A percentile compares a stretch with the other conserved stretches of the same genome.
Evolutionary conservation across 2,329 filamentous ascomycete species (phyloP).

Genomic region (Ampelomyces quisqualis): DNA sequence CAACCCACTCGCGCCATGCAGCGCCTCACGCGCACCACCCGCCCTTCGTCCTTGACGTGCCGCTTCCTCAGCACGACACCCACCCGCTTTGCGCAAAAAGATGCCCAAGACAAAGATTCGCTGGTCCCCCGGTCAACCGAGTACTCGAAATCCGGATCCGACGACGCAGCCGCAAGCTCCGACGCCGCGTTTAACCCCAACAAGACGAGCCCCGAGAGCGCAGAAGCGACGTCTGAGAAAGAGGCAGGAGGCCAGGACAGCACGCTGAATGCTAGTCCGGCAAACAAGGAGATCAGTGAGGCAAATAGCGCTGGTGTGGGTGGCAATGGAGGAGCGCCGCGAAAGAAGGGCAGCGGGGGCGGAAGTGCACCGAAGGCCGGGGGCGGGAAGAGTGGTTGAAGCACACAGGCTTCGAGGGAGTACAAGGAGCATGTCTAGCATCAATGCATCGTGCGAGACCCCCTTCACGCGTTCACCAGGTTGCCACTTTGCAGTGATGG

Average conservation of each 20-base stretch:
- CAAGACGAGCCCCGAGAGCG: slow-evolving; percentile 66
- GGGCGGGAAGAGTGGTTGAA: slow-evolving; percentile 3
- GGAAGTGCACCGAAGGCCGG: slow-evolving; percentile 43
- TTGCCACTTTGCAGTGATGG: too few relatives aligned
- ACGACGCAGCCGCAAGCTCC: slow-evolving; percentile 56
- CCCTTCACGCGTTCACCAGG: too few relatives aligned
- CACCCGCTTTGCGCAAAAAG: slow-evolving; percentile 41
- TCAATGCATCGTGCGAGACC: slow-evolving; percentile 1
- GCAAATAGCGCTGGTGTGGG: slow-evolving; percentile 44
- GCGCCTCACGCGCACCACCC: slow-evolving; percentile 15
- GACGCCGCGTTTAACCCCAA: slow-evolving; percentile 69
- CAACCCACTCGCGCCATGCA: slow-evolving; percentile 23
- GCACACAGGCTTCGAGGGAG: background rate
- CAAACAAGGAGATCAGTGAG: slow-evolving; percentile 59
- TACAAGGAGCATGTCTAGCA: slow-evolving; percentile 2
- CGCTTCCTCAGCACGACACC: slow-evolving; percentile 30
- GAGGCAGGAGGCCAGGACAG: slow-evolving; percentile 36
- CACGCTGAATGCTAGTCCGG: slow-evolving; percentile 60
- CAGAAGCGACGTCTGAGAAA: slow-evolving; percentile 47
- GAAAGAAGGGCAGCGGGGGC: slow-evolving; percentile 36
- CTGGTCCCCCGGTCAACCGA: slow-evolving; percentile 68
- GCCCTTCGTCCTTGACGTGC: slow-evolving; percentile 10
- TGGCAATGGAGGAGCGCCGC: slow-evolving; percentile 43
- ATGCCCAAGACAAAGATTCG: slow-evolving; percentile 54
- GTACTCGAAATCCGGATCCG: slow-evolving; percentile 67